Conservation (phyloP, 2,329 filamentous ascomycete species). For the Chrysoporthe puriensis region DNA sequence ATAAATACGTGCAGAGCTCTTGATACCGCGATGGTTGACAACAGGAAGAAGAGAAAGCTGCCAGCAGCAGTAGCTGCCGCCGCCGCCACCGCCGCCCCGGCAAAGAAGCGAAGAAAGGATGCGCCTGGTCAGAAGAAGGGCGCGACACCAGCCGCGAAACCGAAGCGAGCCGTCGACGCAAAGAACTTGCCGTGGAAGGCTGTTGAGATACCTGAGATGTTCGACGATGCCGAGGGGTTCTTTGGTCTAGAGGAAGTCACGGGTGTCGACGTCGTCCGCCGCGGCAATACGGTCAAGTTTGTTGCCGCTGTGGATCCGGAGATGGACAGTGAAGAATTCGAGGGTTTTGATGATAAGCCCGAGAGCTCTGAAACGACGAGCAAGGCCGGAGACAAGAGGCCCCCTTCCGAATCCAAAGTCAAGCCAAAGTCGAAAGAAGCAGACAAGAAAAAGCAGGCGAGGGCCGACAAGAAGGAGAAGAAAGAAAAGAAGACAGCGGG, state of each 20-base stretch:
- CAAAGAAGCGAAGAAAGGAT: constrained; percentile 35
- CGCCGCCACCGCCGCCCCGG: constrained; percentile 14
- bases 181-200: constrained; percentile 60
- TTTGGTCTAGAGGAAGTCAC: constrained; percentile 91
- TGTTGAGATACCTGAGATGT: constrained; percentile 71
- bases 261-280: constrained; percentile 80
- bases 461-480: constrained; percentile 35
- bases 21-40: constrained; percentile 10
- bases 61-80: constrained; percentile 10
- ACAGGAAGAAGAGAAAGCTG: constrained; percentile 36
- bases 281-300: constrained; percentile 63
- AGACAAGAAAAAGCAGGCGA: constrained; percentile 34
- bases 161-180: constrained; percentile 48
- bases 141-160: constrained; percentile 34
- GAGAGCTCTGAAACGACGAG: constrained; percentile 27
- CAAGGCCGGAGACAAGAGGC: constrained; percentile 25
- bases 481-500: constrained; percentile 41
- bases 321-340: constrained; percentile 38
- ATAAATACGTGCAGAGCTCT: not conserved
- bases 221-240: constrained; percentile 92
- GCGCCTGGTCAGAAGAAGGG: constrained; percentile 29
- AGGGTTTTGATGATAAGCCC: constrained; percentile 38
- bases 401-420: constrained; percentile 25
- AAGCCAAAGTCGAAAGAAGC: constrained; percentile 34
- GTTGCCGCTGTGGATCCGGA: constrained; percentile 38